These are phyloP conservation scores for Boletus pseudo-olivaceus DNA, from an alignment of 768 basidiomycete species.

Conservation along the genomic window DNA sequence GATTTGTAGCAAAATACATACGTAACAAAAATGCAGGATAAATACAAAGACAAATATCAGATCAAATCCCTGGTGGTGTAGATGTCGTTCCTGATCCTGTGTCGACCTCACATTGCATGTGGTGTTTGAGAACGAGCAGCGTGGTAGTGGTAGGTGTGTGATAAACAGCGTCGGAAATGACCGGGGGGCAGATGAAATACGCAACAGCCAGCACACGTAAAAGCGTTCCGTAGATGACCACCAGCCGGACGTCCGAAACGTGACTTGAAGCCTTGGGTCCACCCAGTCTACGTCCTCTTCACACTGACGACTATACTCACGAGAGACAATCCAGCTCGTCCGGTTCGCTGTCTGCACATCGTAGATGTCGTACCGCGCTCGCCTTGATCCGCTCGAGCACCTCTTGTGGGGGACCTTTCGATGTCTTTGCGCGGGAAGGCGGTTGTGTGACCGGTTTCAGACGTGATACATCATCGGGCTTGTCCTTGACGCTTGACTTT, in stretches of 20 bases:
- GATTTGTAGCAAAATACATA: constrained; percentile 6
- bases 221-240: no score
- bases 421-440: constrained; percentile 9
- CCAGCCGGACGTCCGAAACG: not conserved
- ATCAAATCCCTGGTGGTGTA: not conserved
- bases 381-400: constrained; percentile 38
- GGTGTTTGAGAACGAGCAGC: not conserved
- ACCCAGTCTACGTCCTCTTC: not conserved
- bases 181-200: not conserved
- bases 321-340: constrained; percentile 48
- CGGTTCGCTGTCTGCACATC: constrained; percentile 34
- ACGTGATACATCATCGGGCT: not conserved
- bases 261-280: not conserved
- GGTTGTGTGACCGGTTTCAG: not conserved
- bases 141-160: not conserved
- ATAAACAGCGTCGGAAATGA: not conserved
- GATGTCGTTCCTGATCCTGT: no score
- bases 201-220: not conserved
- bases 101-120: not conserved
- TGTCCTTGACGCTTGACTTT: not conserved
- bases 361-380: constrained; percentile 20
- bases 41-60: not conserved
- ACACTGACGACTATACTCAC: constrained; percentile 18
- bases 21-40: not conserved
- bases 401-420: constrained; percentile 38